Conservation (phyloP, 257 asterid species). For the Hygrophila difformis region DNA sequence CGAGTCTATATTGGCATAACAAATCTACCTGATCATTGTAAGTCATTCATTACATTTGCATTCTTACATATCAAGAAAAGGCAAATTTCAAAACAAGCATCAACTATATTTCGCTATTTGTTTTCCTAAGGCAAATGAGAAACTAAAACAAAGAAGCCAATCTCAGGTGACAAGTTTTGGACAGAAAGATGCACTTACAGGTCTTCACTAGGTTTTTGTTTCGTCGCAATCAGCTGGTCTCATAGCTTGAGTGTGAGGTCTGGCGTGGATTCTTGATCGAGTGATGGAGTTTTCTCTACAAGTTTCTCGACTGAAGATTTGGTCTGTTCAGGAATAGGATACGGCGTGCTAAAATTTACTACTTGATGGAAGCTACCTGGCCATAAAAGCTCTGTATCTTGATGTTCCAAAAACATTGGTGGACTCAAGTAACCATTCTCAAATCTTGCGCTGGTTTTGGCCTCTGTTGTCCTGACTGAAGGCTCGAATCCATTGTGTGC, state of each 20-base stretch:
- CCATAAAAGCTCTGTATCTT: slow-evolving; percentile 34
- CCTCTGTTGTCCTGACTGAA: slow-evolving; percentile 14
- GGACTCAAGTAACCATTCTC: slow-evolving; percentile 26
- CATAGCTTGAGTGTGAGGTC: slow-evolving; percentile 59
- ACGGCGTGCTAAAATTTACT: slow-evolving; percentile 4
- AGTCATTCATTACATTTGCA: too few species aligned
- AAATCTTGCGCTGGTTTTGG: slow-evolving; percentile 29
- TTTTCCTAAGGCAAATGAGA: too few species aligned
- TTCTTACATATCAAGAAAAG: too few species aligned
- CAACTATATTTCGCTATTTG: too few species aligned
- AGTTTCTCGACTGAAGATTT: slow-evolving; percentile 20
- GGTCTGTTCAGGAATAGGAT: slow-evolving; percentile 16
- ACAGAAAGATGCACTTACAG: slow-evolving; percentile 4
- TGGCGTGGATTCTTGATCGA: slow-evolving; percentile 21
- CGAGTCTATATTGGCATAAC: too few species aligned
- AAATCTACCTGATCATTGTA: too few species aligned
- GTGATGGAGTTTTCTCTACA: slow-evolving; percentile 15
- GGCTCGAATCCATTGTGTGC: slow-evolving; percentile 24
- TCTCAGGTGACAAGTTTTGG: neutral
- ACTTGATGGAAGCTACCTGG: slow-evolving; percentile 49
- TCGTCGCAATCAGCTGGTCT: neutral
- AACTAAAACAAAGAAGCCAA: too few species aligned
- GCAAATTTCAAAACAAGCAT: too few species aligned
- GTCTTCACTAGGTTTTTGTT: neutral
- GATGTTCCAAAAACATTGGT: slow-evolving; percentile 33